These are phyloP conservation scores for Oryza officinalis DNA, from an alignment of 176 grass and related monocot species.

Conservation along the genomic window DNA sequence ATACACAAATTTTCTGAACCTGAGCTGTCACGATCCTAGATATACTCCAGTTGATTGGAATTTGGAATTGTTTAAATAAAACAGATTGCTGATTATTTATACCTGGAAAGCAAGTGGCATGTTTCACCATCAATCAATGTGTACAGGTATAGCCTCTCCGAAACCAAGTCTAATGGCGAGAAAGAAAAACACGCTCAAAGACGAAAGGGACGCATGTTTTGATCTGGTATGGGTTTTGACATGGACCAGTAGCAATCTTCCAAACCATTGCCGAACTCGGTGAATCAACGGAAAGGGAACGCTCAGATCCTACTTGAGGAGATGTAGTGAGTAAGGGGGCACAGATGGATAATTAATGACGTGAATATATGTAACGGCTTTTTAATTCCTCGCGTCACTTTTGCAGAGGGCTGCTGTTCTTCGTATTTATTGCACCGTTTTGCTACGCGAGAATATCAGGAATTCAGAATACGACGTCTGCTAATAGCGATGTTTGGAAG, in stretches of 20 bases:
- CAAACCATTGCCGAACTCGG: constrained; percentile 30
- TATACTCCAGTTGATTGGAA: neutral
- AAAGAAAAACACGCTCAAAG: neutral
- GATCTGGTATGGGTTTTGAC: constrained; percentile 12
- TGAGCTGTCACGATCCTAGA: neutral
- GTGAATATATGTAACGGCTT: neutral
- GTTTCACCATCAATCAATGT: constrained; percentile 32
- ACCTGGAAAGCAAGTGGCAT: neutral
- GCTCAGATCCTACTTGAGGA: neutral
- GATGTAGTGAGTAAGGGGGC: neutral
- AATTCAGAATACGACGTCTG: neutral
- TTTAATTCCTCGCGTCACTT: neutral
- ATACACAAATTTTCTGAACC: neutral
- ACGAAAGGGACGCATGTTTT: constrained; percentile 33
- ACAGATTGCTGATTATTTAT: neutral
- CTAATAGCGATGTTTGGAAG: neutral
- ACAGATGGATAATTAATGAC: constrained; percentile 7
- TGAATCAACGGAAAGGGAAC: constrained; percentile 23
- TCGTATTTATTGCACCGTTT: neutral
- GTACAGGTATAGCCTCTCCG: constrained; percentile 29
- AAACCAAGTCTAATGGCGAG: constrained; percentile 22
- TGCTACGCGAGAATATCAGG: neutral
- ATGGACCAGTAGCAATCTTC: constrained; percentile 29
- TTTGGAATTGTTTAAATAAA: neutral
- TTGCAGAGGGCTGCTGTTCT: neutral